Base-by-base conservation (phyloP, 768 basidiomycete species). In the Leccinum variicolor region DNA sequence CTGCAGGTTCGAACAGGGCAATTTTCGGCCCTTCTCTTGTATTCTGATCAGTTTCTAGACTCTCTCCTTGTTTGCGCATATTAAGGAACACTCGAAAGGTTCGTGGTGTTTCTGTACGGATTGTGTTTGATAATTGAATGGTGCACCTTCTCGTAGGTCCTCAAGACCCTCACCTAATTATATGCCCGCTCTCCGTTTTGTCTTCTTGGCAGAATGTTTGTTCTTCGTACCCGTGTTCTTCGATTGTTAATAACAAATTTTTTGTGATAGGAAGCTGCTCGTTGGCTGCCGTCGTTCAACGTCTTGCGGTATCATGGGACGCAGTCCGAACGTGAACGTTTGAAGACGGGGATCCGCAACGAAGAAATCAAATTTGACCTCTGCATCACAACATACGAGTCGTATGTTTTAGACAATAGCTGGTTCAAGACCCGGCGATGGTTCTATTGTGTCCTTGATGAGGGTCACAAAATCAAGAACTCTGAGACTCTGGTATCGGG, bases 381-480 rank as follows among this genome's bases (percentile, higher is more conserved):
- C 53, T 76, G 85, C 61, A 66, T 90, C 55, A 86, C 88, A 29
- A 89, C 88, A 1, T 90, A 90, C 64, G 89, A 90, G 28, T 64
- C 74, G 1, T 89, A 82, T 58, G 80, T 79, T 55, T 74, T 79
- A 34, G 83, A 87, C 53, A 76, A 83, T 39, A 52, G 59, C 8
- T 86, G 84, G 84, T 81, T 86, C 76, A 90, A 83, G 74, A 76
- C 71, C 49, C 77, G 73, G 17, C 80, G 74, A 50, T 90, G 78
- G 83, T 78, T 68, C 23, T 84, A 83, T 55, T 80, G 81, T 58
- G 83, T 85, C 6, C 77, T 86, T 13, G 85, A 86, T 59, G 85
- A 86, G 65, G 85, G 85, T 6, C 89, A 90, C 71, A 81, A 78
- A 63, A 86, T 90, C 73, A 89, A 89, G 74, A 89, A 89, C 60